phyloP scores from a whole-genome alignment of 495 filamentous ascomycete genomes.

The Talaromyces stipitatus region DNA sequence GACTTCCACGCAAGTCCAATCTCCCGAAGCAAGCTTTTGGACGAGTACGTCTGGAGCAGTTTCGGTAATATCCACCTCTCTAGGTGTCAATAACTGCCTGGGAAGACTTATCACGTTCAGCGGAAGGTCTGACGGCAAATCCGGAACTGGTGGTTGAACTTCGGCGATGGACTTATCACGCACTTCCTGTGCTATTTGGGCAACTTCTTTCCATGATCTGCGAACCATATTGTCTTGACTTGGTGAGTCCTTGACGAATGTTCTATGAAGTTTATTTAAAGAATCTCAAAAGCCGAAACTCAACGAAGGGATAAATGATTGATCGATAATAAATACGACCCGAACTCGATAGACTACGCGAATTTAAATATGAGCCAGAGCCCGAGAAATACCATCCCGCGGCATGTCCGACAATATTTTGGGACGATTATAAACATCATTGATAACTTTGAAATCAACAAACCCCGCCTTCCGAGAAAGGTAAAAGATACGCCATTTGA shows the following conservation, averaged over 20 bases:
- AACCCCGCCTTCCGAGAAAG: too few relatives aligned
- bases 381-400: too few relatives aligned
- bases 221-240: slow-evolving; percentile 1
- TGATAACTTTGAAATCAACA: too few relatives aligned
- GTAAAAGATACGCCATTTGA: too few relatives aligned
- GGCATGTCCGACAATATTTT: too few relatives aligned
- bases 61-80: slow-evolving; percentile 33
- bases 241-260: neutral
- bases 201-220: slow-evolving; percentile 30
- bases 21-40: slow-evolving; percentile 20
- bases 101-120: slow-evolving; percentile 30
- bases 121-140: slow-evolving; percentile 15
- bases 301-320: too few relatives aligned
- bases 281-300: too few relatives aligned
- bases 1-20: slow-evolving; percentile 27
- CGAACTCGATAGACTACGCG: too few relatives aligned
- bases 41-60: slow-evolving; percentile 25
- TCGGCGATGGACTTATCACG: slow-evolving; percentile 26
- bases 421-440: too few relatives aligned
- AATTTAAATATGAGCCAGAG: too few relatives aligned
- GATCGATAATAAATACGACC: too few relatives aligned
- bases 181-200: slow-evolving; percentile 24
- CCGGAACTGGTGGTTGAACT: slow-evolving; percentile 26
- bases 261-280: neutral
- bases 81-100: slow-evolving; percentile 22